phyloP scores from a whole-genome alignment of 2,329 filamentous ascomycete genomes.

The Ilyonectria mors-panacis region DNA sequence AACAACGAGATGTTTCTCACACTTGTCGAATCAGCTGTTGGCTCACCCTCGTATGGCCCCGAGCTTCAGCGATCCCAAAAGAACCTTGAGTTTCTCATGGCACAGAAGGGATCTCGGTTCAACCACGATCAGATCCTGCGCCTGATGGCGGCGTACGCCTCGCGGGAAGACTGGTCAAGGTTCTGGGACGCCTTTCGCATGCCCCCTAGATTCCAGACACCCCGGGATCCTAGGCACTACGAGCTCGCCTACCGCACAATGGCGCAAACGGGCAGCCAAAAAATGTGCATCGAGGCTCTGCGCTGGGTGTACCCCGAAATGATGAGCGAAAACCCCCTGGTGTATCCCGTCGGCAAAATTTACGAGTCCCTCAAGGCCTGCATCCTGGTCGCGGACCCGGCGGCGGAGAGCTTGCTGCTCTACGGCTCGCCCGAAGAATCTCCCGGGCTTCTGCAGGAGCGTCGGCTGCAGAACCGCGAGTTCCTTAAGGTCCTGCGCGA shows the following conservation, averaged over 20 bases:
- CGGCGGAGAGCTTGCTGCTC: conserved; percentile 55
- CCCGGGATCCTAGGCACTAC: conserved; percentile 70
- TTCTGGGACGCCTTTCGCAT: conserved; percentile 75
- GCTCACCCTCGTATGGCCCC: conserved; percentile 49
- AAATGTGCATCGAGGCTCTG: conserved; percentile 62
- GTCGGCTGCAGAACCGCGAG: conserved; percentile 50
- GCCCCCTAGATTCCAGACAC: conserved; percentile 63
- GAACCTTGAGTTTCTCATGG: conserved; percentile 63
- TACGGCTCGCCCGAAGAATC: conserved; percentile 31
- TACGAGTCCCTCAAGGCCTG: conserved; percentile 67
- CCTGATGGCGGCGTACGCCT: conserved; percentile 64
- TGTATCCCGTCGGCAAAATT: conserved; percentile 62
- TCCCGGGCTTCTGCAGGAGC: conserved; percentile 28
- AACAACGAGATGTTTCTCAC: conserved; percentile 64
- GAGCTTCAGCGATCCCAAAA: conserved; percentile 58
- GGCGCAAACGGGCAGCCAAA: conserved; percentile 59
- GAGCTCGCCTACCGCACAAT: conserved; percentile 65
- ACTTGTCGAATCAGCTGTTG: conserved; percentile 59
- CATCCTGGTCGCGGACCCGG: conserved; percentile 68
- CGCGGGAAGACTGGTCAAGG: conserved; percentile 64
- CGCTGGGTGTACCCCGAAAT: conserved; percentile 73
- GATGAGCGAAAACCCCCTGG: conserved; percentile 65
- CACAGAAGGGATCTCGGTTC: conserved; percentile 55
- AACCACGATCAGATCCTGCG: conserved; percentile 57
- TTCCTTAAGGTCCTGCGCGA: conserved; percentile 52